Percentiles rank a stretch among this genome's conserved stretches.
phyloP scores from a whole-genome alignment of 495 filamentous ascomycete species.

The Neurospora sp. region DNA sequence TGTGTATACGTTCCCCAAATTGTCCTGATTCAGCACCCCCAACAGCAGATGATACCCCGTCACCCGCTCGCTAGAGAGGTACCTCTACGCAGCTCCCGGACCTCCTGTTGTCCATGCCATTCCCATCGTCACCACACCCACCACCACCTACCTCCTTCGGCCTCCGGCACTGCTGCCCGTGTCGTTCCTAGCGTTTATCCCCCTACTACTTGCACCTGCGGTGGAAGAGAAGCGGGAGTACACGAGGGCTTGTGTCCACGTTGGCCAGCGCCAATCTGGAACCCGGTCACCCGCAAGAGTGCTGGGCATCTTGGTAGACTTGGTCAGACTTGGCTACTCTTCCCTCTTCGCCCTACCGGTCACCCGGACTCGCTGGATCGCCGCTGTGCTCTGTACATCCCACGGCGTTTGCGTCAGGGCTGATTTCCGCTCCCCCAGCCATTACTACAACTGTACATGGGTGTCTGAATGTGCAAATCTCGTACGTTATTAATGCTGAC shows the following conservation, averaged over 20 bases:
- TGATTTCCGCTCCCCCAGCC: neutral
- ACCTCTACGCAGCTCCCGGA: neutral
- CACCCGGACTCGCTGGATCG: neutral
- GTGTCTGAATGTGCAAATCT: conserved; percentile 5
- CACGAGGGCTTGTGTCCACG: neutral
- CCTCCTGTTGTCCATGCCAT: neutral
- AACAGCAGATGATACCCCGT: neutral
- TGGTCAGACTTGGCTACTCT: neutral
- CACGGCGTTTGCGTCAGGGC: neutral
- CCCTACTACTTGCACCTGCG: neutral
- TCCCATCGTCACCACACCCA: neutral
- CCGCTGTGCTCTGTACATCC: neutral
- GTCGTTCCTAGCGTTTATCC: neutral
- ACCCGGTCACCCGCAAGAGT: neutral
- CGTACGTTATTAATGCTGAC: conserved; percentile 14
- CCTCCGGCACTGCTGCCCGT: neutral
- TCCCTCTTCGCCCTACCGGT: neutral
- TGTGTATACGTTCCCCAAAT: conserved; percentile 21
- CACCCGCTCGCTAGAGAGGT: neutral
- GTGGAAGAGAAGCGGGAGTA: neutral
- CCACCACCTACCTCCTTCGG: neutral
- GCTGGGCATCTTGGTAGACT: neutral
- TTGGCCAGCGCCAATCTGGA: neutral
- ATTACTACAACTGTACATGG: neutral
- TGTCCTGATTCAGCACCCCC: neutral